These are phyloP conservation scores for Geosmithia morbida DNA, from an alignment of 2,329 filamentous ascomycete genomes.

Conservation along the genomic window DNA sequence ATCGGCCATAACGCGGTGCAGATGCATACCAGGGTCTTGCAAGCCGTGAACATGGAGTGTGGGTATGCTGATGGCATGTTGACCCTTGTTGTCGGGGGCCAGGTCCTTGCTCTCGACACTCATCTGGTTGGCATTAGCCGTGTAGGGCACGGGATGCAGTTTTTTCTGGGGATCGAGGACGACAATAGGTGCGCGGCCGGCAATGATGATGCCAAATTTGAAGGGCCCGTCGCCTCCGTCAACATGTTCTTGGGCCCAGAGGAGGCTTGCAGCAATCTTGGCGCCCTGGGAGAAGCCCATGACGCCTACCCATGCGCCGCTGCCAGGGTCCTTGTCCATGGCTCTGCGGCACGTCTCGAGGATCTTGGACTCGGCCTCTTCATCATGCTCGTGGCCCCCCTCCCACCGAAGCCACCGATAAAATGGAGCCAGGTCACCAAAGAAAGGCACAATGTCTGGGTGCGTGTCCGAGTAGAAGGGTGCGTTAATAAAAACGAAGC, in stretches of 20 bases:
- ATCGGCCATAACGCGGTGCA: conserved; percentile 31
- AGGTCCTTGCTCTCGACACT: conserved; percentile 11
- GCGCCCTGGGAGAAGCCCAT: conserved; percentile 56
- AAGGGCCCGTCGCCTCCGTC: conserved; percentile 20
- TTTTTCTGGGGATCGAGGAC: conserved; percentile 17
- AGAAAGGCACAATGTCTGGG: conserved; percentile 48
- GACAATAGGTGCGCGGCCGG: conserved; percentile 16
- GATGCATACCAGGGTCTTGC: conserved; percentile 45
- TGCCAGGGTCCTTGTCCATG: conserved; percentile 39
- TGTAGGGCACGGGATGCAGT: conserved; percentile 35
- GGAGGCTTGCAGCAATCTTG: conserved; percentile 42
- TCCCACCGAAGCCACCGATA: conserved; percentile 48
- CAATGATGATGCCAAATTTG: conserved; percentile 20
- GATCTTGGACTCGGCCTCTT: conserved; percentile 22
- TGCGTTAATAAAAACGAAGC: conserved; percentile 58
- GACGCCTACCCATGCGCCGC: conserved; percentile 43
- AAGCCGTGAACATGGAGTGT: conserved; percentile 29
- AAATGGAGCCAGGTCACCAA: conserved; percentile 53
- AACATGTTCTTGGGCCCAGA: conserved; percentile 46
- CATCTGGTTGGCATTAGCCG: conserved; percentile 9
- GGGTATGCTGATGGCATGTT: conserved; percentile 15
- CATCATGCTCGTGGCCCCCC: conserved; percentile 36
- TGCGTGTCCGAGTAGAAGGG: conserved; percentile 50
- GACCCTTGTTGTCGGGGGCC: conserved; percentile 32
- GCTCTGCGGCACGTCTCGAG: conserved; percentile 22